Conservation (phyloP, 1,284 basidiomycete species). For the Cystobasidiaceae sp. region DNA sequence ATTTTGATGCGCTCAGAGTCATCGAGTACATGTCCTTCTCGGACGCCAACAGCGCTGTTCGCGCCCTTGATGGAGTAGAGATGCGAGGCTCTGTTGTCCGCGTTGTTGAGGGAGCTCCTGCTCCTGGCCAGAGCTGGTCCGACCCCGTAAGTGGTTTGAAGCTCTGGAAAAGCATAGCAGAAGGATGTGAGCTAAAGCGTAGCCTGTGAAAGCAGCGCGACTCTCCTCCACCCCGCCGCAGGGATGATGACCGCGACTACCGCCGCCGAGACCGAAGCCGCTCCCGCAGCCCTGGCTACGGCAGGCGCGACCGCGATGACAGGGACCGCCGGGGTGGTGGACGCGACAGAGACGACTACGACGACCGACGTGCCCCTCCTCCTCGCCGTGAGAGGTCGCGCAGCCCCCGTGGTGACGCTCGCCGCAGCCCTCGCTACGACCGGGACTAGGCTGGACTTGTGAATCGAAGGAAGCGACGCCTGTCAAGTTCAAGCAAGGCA, state of each 20-base stretch:
- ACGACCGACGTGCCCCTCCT: constrained; percentile 3
- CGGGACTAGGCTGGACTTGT: background rate
- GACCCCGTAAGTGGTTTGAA: constrained; percentile 20
- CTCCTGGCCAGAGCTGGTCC: constrained; percentile 22
- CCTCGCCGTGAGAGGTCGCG: constrained; percentile 1
- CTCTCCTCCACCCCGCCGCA: constrained; percentile 26
- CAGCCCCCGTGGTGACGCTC: constrained; percentile 9
- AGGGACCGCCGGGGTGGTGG: constrained; percentile 1
- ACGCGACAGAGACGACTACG: constrained; percentile 6
- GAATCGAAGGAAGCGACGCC: no score
- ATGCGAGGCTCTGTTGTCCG: constrained; percentile 72
- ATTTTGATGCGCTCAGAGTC: constrained; percentile 63
- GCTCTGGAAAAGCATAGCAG: no score
- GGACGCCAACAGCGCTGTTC: constrained; percentile 86
- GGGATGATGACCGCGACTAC: constrained; percentile 19
- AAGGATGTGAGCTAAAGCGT: background rate
- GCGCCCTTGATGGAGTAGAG: constrained; percentile 72
- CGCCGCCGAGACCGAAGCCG: constrained; percentile 25
- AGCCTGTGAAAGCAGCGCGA: background rate
- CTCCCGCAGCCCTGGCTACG: constrained; percentile 14
- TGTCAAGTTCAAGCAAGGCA: no score
- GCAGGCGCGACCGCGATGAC: constrained; percentile 13
- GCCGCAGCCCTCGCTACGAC: constrained; percentile 28
- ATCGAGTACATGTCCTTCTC: constrained; percentile 81
- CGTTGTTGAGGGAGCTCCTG: constrained; percentile 47